Percentiles rank a stretch among this genome's conserved stretches.
Evolutionary conservation across 1,284 basidiomycete species (phyloP).

Genomic region (Cutaneotrichosporon sp.): DNA sequence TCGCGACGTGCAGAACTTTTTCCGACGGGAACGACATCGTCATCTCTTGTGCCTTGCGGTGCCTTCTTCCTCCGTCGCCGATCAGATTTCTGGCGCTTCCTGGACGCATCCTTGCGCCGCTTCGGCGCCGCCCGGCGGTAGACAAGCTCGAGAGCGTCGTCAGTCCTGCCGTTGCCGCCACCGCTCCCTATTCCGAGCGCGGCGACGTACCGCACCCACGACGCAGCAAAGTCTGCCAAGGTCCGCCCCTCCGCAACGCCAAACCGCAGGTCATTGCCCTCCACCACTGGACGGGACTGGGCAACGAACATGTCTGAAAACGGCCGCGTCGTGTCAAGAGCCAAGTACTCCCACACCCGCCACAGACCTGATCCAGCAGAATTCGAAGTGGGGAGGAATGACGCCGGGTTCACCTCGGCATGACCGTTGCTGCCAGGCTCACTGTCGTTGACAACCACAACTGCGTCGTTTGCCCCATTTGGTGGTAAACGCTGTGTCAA

Average conservation of each 20-base stretch:
- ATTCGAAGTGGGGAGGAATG: slow-evolving; percentile 1
- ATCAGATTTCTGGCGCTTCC: slow-evolving; percentile 5
- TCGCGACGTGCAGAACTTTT: not conserved
- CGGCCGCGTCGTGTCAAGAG: slow-evolving; percentile 50
- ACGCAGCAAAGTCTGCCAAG: slow-evolving; percentile 32
- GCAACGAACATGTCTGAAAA: slow-evolving; percentile 59
- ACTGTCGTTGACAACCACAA: no score
- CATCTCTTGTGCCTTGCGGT: not conserved
- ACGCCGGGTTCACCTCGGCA: not conserved
- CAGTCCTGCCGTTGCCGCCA: slow-evolving; percentile 18
- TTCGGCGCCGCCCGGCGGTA: slow-evolving; percentile 40
- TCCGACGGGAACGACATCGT: not conserved
- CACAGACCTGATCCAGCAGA: not conserved
- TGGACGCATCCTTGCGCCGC: slow-evolving; percentile 17
- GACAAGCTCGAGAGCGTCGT: slow-evolving; percentile 43
- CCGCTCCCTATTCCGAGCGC: slow-evolving; percentile 36
- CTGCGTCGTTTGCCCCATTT: no score
- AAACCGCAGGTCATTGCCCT: slow-evolving; percentile 36
- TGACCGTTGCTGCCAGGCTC: not conserved
- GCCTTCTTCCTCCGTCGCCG: not conserved
- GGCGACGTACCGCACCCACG: slow-evolving; percentile 38
- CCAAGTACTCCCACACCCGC: slow-evolving; percentile 53
- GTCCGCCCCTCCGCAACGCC: slow-evolving; percentile 25
- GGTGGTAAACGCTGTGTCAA: slow-evolving; percentile 11
- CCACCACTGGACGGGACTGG: slow-evolving; percentile 52